Percentiles rank a stretch among this genome's conserved stretches.
phyloP scores from a whole-genome alignment of 495 filamentous ascomycete genomes.

The Penicillium cosmopolitanum region DNA sequence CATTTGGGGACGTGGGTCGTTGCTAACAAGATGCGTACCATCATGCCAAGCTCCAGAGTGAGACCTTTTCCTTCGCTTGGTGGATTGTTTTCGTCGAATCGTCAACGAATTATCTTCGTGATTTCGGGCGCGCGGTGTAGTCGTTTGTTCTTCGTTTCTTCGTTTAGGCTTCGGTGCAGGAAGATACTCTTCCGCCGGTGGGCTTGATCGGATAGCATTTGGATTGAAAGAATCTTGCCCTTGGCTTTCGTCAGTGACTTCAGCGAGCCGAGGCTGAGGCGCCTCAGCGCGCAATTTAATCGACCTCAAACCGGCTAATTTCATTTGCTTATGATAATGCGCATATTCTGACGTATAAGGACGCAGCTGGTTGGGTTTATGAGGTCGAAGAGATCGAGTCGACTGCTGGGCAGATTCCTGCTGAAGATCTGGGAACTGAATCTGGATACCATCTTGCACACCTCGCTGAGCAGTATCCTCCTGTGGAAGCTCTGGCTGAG shows the following conservation, averaged over 20 bases:
- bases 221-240: constrained; percentile 39
- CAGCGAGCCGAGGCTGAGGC: constrained; percentile 24
- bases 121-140: background rate
- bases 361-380: constrained; percentile 51
- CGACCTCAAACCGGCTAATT: constrained; percentile 64
- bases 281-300: constrained; percentile 50
- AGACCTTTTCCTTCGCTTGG: constrained; percentile 42
- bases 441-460: background rate
- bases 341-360: constrained; percentile 71
- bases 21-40: constrained; percentile 3
- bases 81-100: constrained; percentile 6
- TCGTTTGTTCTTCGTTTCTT: constrained; percentile 9
- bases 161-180: constrained; percentile 15
- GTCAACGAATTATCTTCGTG: background rate
- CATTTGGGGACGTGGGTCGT: constrained; percentile 20
- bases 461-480: constrained; percentile 25
- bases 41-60: constrained; percentile 21
- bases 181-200: constrained; percentile 32
- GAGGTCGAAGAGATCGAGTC: background rate
- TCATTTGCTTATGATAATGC: constrained; percentile 64
- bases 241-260: constrained; percentile 59
- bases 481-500: constrained; percentile 28
- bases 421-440: constrained; percentile 35
- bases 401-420: constrained; percentile 59
- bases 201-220: constrained; percentile 37